These are phyloP conservation scores for Vitis hybrid DNA, from an alignment of 177 flowering plant species.

Conservation along the genomic window DNA sequence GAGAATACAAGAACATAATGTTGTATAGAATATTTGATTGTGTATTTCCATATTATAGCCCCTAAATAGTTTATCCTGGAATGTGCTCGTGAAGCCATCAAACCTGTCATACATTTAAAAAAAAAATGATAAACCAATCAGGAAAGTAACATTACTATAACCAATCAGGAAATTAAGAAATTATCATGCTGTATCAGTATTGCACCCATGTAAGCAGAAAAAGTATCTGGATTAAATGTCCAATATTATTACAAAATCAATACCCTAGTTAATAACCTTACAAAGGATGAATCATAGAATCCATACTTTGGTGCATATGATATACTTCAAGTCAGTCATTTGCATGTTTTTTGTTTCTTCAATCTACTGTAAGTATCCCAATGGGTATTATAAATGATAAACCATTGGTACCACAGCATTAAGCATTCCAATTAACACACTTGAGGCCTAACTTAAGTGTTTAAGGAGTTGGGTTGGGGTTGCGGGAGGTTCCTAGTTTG, in stretches of 20 bases:
- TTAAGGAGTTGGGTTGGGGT: too few relatives aligned
- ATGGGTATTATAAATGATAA: too few relatives aligned
- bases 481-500: too few relatives aligned
- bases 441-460: too few relatives aligned
- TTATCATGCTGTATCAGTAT: not conserved
- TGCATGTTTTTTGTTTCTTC: too few relatives aligned
- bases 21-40: conserved; percentile 96
- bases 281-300: too few relatives aligned
- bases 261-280: not conserved
- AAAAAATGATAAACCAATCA: not conserved
- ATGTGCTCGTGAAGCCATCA: conserved; percentile 99
- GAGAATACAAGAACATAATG: conserved; percentile 83
- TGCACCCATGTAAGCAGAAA: not conserved
- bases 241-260: not conserved
- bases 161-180: not conserved
- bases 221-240: not conserved
- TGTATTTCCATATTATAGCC: conserved; percentile 98
- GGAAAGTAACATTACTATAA: not conserved
- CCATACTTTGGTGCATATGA: too few relatives aligned
- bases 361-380: too few relatives aligned
- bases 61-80: conserved; percentile 92
- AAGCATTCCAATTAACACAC: too few relatives aligned
- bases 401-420: too few relatives aligned
- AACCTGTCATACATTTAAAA: conserved; percentile 45
- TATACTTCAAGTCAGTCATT: too few relatives aligned